phyloP scores from a whole-genome alignment of 257 asterid species.

The Haberlea rhodopensis region DNA sequence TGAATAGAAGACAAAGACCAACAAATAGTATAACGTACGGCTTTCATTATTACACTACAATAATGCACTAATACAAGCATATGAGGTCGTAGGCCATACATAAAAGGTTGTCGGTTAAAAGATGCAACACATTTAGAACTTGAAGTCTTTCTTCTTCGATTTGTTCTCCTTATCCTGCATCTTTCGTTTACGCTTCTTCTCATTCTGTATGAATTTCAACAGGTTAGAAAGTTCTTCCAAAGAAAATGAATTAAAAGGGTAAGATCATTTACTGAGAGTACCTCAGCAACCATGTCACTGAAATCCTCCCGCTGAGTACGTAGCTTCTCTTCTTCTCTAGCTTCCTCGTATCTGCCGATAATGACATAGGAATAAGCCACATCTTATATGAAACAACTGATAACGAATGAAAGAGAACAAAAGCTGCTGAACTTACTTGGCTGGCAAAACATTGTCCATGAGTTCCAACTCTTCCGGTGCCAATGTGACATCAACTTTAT shows the following conservation, averaged over 20 bases:
- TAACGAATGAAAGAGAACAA: neutral
- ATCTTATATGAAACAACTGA: neutral
- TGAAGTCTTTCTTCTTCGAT: conserved; percentile 94
- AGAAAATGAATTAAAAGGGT: neutral
- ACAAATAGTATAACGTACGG: neutral
- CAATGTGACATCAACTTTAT: conserved; percentile 80
- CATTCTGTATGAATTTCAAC: conserved; percentile 53
- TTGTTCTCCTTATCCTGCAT: conserved; percentile 89
- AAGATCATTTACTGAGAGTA: conserved; percentile 20
- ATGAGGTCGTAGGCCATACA: neutral
- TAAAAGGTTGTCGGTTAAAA: neutral
- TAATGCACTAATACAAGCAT: neutral
- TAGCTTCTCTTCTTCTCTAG: conserved; percentile 91
- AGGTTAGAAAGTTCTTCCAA: conserved; percentile 11
- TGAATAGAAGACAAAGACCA: neutral
- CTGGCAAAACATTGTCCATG: conserved; percentile 90
- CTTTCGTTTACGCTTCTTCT: conserved; percentile 82
- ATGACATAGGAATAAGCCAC: conserved; percentile 8
- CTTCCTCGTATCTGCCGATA: conserved; percentile 76
- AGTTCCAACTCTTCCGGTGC: conserved; percentile 89
- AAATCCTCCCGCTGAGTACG: conserved; percentile 88
- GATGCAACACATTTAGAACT: conserved; percentile 37
- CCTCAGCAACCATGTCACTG: conserved; percentile 99
- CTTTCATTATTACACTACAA: no score
- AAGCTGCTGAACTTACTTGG: conserved; percentile 50